A percentile compares a stretch with the other conserved stretches of the same genome.
These are phyloP conservation scores for Coniferiporia sulphurascens DNA, from an alignment of 1,284 basidiomycete genomes.

Conservation along the genomic window DNA sequence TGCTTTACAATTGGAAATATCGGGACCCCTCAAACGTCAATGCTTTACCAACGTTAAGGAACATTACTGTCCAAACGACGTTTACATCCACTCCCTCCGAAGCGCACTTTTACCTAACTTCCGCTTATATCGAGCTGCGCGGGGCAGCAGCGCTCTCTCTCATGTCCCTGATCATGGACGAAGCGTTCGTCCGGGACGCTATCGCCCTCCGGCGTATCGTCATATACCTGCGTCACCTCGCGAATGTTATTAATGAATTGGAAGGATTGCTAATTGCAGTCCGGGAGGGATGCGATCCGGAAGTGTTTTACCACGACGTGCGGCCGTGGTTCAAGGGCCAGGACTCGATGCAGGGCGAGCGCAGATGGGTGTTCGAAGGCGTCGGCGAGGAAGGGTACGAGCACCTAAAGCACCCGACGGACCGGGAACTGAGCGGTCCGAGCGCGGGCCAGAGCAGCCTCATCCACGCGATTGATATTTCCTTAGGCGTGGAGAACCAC, in stretches of 20 bases:
- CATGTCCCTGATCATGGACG: conserved; percentile 89
- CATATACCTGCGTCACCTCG: conserved; percentile 63
- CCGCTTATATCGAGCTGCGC: conserved; percentile 87
- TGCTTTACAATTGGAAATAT: conserved; percentile 87
- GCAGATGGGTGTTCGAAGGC: conserved; percentile 82
- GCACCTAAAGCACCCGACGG: conserved; percentile 43
- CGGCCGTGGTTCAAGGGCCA: conserved; percentile 92
- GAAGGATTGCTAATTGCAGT: conserved; percentile 58
- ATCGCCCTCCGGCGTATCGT: conserved; percentile 74
- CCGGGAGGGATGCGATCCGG: conserved; percentile 71
- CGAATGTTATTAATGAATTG: conserved; percentile 64
- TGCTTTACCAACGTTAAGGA: conserved; percentile 41
- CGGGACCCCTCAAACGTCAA: conserved; percentile 25
- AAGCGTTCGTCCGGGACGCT: conserved; percentile 84
- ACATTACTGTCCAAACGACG: conserved; percentile 58
- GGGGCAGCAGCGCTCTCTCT: conserved; percentile 82
- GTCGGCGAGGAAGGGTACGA: conserved; percentile 43
- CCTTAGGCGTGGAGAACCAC: conserved; percentile 78
- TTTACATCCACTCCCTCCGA: conserved; percentile 88
- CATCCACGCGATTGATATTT: conserved; percentile 86
- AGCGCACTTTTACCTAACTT: conserved; percentile 85
- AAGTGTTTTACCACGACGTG: conserved; percentile 79
- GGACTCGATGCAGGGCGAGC: conserved; percentile 56
- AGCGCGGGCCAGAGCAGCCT: conserved; percentile 89
- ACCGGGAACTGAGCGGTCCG: conserved; percentile 71